Evolutionary conservation across 2,329 filamentous ascomycete genomes (phyloP), one percentile per base, ranked within the genome.

Genomic region (Parafenestella ontariensis): DNA sequence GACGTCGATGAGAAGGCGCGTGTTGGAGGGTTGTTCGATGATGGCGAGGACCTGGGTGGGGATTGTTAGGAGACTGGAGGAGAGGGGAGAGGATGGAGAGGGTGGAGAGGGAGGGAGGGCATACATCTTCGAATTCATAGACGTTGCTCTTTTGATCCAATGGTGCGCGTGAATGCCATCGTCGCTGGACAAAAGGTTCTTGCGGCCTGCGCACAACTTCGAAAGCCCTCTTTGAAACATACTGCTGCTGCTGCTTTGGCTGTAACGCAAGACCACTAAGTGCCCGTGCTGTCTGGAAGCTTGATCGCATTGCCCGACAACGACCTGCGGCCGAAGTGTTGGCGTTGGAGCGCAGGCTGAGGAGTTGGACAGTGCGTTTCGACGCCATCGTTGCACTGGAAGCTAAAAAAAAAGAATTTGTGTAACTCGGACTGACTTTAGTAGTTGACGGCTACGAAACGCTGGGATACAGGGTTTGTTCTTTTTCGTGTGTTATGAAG

Each of bases 1-100:
- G 47, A 89, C 85, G 76, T 93, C 90, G 59, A 74, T 69, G 56
- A 76, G 46, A 73, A 77, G 54, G 60, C 64, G 56, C 41, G 70
- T 65, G 48, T 65, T 42, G 39, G 64, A 61, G 6, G 69, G 65
- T 31, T 58, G 52, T 58, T 68, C 58, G 54, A 69, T 43, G 40
- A 78, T 66, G 51, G 70, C 54, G 49, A 78, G 71, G 51, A 79
- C 61, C 64, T 77, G 42, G 10, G 9, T 23, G 26, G 21, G 28
- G 42, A 48, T 37, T 20, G 18, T 5, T 13, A 8, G 8, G 2
- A 29, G 9, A 20, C 18, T n/a, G 7, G n/a, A n/a, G n/a, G n/a
- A n/a, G n/a, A n/a, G n/a, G 13, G 2, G 20, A 17, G 28, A 11
- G 17, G 5, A 29, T 11, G 20, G 13, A 13, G 43, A 39, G 21